Evolutionary conservation across 2,329 filamentous ascomycete species (phyloP).

Genomic region (Colletotrichum shisoi): DNA sequence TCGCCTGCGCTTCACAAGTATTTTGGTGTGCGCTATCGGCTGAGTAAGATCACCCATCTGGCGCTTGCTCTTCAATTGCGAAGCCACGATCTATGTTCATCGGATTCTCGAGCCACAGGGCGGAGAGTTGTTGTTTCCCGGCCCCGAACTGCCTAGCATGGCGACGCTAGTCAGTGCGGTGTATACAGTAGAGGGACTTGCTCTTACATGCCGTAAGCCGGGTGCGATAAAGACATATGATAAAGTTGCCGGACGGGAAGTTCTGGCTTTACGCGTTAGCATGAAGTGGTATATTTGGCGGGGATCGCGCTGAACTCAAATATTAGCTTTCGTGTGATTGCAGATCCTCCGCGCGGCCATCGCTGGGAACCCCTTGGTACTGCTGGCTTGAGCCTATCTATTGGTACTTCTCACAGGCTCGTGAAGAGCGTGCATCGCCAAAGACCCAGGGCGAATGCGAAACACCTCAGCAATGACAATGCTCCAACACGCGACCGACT

Average conservation of each 20-base stretch:
- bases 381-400: not conserved
- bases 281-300: not conserved
- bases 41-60: no score
- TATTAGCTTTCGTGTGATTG: constrained; percentile 15
- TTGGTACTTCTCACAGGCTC: not conserved
- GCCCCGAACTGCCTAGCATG: constrained; percentile 10
- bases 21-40: no score
- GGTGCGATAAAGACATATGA: not conserved
- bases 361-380: constrained; percentile 18
- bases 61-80: not conserved
- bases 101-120: not conserved
- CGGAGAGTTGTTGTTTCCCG: not conserved
- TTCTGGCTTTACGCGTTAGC: constrained; percentile 7
- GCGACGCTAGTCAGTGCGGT: constrained; percentile 5
- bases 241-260: constrained; percentile 1
- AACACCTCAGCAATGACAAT: no score
- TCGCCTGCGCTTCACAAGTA: not conserved
- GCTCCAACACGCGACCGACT: not conserved
- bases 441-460: not conserved
- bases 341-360: constrained; percentile 24
- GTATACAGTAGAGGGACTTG: not conserved
- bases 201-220: not conserved
- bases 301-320: not conserved
- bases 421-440: not conserved
- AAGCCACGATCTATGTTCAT: not conserved